Evolutionary conservation across 371 early-diverging fungal genomes (phyloP).

Genomic region (Mucor piriformis): DNA sequence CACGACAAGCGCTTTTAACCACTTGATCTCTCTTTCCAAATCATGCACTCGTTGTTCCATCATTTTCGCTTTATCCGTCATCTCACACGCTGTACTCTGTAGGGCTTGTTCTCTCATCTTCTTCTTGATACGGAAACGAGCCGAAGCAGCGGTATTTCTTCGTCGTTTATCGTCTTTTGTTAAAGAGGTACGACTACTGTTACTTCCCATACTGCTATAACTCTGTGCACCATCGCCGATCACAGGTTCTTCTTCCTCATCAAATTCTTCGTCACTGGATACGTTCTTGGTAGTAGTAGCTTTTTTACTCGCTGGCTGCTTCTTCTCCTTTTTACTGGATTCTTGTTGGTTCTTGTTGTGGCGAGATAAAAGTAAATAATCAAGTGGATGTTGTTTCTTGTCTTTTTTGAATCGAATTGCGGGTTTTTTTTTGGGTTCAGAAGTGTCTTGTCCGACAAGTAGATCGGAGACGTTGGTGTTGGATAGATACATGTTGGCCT

Average conservation of each 20-base stretch:
- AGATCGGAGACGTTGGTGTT: background rate
- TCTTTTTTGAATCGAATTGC: background rate
- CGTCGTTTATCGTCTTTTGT: conserved; percentile 86
- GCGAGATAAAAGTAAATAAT: background rate
- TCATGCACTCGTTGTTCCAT: conserved; percentile 78
- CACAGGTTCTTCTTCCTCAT: conserved; percentile 8
- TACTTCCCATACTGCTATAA: conserved; percentile 10
- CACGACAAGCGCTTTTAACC: conserved; percentile 84
- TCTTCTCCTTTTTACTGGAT: background rate
- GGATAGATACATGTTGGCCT: background rate
- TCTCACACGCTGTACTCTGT: conserved; percentile 80
- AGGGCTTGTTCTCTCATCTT: conserved; percentile 84
- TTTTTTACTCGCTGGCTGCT: background rate
- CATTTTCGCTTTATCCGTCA: conserved; percentile 73
- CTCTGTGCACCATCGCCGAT: conserved; percentile 19
- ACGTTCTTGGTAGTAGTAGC: background rate
- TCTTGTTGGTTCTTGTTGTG: conserved; percentile 4
- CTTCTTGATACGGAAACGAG: conserved; percentile 94
- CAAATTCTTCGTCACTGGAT: background rate
- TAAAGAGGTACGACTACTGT: conserved; percentile 4
- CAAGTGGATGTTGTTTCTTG: background rate
- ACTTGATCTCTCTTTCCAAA: conserved; percentile 87
- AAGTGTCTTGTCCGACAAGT: background rate
- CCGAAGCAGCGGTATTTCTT: conserved; percentile 94
- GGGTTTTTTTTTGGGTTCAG: background rate